phyloP scores from a whole-genome alignment of 306 rosid species.

The Fragaria vesca region DNA sequence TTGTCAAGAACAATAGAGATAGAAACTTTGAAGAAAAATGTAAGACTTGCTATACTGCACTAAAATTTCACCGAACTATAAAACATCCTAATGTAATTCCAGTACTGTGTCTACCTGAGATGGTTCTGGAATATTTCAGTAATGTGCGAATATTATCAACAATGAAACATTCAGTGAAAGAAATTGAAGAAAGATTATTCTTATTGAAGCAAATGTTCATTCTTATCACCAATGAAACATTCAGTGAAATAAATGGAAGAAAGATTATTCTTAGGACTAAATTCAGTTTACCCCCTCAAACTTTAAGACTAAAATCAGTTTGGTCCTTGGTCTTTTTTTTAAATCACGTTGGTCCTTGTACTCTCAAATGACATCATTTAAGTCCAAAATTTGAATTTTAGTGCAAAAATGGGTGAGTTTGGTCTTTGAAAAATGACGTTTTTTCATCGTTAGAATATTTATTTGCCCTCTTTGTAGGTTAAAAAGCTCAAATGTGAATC shows the following conservation, averaged over 20 bases:
- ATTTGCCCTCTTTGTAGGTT: too few relatives aligned
- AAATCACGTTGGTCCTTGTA: too few relatives aligned
- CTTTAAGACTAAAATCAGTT: too few relatives aligned
- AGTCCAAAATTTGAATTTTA: too few relatives aligned
- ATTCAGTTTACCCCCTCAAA: too few relatives aligned
- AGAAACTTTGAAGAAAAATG: neutral
- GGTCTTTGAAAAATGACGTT: too few relatives aligned
- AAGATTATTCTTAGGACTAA: neutral
- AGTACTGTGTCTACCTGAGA: constrained; percentile 1
- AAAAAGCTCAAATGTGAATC: too few relatives aligned
- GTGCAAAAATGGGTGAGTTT: too few relatives aligned
- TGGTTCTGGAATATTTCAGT: neutral
- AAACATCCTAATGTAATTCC: constrained; percentile 6
- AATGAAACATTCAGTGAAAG: constrained; percentile 4
- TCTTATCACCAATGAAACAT: constrained; percentile 8
- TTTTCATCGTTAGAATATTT: too few relatives aligned
- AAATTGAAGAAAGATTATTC: neutral
- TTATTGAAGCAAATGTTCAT: neutral
- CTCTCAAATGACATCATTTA: too few relatives aligned
- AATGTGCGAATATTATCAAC: constrained; percentile 1
- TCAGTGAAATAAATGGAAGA: neutral
- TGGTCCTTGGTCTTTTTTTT: too few relatives aligned
- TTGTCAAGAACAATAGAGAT: neutral
- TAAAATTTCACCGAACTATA: neutral
- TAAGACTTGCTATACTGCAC: neutral